phyloP scores from a whole-genome alignment of 805 yeast species.

The Candida khao-thaluensis region DNA sequence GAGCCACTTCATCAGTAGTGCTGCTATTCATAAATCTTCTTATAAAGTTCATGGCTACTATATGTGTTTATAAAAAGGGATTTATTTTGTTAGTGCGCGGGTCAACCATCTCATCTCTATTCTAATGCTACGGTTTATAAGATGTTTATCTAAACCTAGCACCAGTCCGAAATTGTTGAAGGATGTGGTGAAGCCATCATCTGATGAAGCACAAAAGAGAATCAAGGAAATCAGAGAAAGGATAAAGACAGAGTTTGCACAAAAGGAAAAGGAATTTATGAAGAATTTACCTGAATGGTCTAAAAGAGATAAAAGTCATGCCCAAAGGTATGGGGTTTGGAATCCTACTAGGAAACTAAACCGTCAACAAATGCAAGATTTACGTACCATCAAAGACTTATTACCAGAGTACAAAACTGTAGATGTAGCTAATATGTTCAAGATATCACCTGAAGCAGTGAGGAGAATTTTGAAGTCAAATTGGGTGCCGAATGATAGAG shows the following conservation, averaged over 20 bases:
- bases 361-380: conserved; percentile 64
- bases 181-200: background rate
- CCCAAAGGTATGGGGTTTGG: conserved; percentile 66
- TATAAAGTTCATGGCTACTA: conserved; percentile 53
- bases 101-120: conserved; percentile 5
- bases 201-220: background rate
- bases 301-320: conserved; percentile 61
- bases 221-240: conserved; percentile 1
- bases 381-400: conserved; percentile 53
- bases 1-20: conserved; percentile 58
- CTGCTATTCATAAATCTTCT: conserved; percentile 59
- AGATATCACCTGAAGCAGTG: conserved; percentile 77
- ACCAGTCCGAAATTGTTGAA: background rate
- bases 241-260: background rate
- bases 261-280: conserved; percentile 8
- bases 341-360: conserved; percentile 66
- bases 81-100: background rate
- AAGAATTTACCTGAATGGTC: conserved; percentile 52
- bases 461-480: conserved; percentile 74
- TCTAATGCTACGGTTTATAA: conserved; percentile 7
- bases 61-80: background rate
- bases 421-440: conserved; percentile 62
- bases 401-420: conserved; percentile 61
- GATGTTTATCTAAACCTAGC: conserved; percentile 5
- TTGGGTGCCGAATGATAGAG: conserved; percentile 69